Evolutionary conservation across 2,329 filamentous ascomycete species (phyloP).

Genomic region (Septoria petroselini): DNA sequence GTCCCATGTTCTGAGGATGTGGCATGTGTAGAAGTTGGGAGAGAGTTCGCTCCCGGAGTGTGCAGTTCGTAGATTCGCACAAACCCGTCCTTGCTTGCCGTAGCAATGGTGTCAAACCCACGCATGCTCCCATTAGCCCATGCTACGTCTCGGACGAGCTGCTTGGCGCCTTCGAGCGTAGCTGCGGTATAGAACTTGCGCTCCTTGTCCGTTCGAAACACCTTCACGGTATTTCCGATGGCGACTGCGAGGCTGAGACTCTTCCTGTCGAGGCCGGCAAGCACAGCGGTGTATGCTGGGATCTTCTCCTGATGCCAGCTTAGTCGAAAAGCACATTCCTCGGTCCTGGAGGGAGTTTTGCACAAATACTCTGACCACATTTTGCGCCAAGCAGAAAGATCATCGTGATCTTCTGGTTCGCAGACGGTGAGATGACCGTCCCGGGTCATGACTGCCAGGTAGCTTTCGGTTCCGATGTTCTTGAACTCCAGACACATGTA

Average conservation of each 20-base stretch:
- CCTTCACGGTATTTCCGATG: conserved; percentile 74
- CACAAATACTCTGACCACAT: conserved; percentile 76
- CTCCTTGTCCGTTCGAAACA: conserved; percentile 73
- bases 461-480: conserved; percentile 78
- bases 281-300: conserved; percentile 71
- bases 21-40: conserved; percentile 21
- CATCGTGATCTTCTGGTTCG: conserved; percentile 82
- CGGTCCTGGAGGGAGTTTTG: conserved; percentile 67
- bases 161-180: conserved; percentile 68
- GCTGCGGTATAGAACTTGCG: conserved; percentile 84
- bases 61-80: conserved; percentile 83
- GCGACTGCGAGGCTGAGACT: conserved; percentile 79
- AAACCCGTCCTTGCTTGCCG: conserved; percentile 86
- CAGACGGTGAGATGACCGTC: conserved; percentile 77
- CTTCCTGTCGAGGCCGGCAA: conserved; percentile 77
- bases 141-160: conserved; percentile 74
- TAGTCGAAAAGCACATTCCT: conserved; percentile 82
- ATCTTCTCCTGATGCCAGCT: conserved; percentile 85
- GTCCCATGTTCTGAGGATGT: conserved; percentile 14
- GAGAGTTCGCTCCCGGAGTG: conserved; percentile 46
- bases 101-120: conserved; percentile 86
- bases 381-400: conserved; percentile 69
- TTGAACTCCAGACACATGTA: conserved; percentile 81
- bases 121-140: conserved; percentile 92
- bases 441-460: conserved; percentile 77